Conservation (phyloP, 208 protist species). For the Tritrichomonas foetus region DNA sequence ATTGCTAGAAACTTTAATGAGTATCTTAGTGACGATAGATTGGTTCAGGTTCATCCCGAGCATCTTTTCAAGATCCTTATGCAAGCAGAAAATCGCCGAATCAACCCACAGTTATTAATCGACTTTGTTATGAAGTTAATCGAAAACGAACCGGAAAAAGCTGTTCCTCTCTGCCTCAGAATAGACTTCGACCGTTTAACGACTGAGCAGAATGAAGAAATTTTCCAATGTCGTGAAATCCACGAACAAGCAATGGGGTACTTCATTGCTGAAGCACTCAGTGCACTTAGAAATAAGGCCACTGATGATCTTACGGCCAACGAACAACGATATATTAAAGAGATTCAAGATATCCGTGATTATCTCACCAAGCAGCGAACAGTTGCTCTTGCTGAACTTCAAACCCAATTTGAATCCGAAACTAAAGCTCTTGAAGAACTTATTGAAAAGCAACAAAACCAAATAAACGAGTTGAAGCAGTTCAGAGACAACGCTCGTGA, state of each 20-base stretch:
- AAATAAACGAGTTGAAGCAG: too few relatives aligned
- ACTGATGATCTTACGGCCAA: not conserved
- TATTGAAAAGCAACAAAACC: too few relatives aligned
- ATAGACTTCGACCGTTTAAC: not conserved
- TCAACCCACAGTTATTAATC: not conserved
- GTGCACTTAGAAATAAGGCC: not conserved
- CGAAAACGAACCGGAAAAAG: constrained; percentile 1
- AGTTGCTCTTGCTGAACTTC: too few relatives aligned
- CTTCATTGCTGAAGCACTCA: not conserved
- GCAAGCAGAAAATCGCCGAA: not conserved
- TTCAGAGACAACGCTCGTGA: too few relatives aligned
- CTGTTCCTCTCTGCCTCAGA: not conserved
- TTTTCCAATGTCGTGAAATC: not conserved
- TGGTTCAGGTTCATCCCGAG: not conserved
- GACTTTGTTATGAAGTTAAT: constrained; percentile 15
- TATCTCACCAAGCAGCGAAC: too few relatives aligned
- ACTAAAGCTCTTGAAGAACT: too few relatives aligned
- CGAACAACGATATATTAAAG: too few relatives aligned
- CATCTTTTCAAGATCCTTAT: not conserved
- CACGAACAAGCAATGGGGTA: not conserved
- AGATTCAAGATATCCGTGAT: too few relatives aligned
- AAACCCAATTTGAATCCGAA: too few relatives aligned
- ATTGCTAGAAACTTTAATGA: not conserved
- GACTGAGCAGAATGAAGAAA: not conserved
- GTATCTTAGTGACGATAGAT: not conserved